Evolutionary conservation across 805 yeast species (phyloP).

Genomic region (Candida boleticola): DNA sequence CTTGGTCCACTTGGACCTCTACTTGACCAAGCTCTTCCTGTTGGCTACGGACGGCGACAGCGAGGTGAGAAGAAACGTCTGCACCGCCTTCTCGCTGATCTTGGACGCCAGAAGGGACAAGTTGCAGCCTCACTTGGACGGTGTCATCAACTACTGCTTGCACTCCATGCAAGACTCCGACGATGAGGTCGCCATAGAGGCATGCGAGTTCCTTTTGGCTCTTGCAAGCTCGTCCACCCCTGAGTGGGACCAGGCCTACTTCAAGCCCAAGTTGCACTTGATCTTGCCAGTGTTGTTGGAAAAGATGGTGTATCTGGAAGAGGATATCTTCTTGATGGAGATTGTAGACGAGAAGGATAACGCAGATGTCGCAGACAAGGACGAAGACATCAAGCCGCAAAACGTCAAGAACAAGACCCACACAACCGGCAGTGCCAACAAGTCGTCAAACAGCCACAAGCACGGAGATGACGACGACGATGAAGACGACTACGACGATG

Average conservation of each 20-base stretch:
- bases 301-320: conserved; percentile 86
- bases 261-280: conserved; percentile 55
- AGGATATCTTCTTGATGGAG: conserved; percentile 66
- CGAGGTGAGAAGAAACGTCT: conserved; percentile 68
- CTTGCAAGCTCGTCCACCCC: conserved; percentile 66
- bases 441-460: conserved; percentile 11
- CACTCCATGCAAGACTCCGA: conserved; percentile 63
- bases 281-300: conserved; percentile 76
- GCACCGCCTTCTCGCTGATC: conserved; percentile 69
- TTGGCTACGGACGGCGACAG: conserved; percentile 64
- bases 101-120: conserved; percentile 80
- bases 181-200: conserved; percentile 82
- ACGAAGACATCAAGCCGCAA: conserved; percentile 84
- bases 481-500: conserved; percentile 54
- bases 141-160: conserved; percentile 80
- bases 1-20: conserved; percentile 62
- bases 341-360: conserved; percentile 71
- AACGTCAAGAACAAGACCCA: conserved; percentile 61
- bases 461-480: conserved; percentile 31
- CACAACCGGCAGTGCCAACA: conserved; percentile 19
- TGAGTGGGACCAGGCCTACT: conserved; percentile 28
- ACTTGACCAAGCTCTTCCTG: conserved; percentile 59
- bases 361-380: conserved; percentile 74
- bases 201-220: conserved; percentile 85
- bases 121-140: conserved; percentile 73